Conservation (phyloP, 1,139 yeast species). For the Zygosaccharomyces sapae region DNA sequence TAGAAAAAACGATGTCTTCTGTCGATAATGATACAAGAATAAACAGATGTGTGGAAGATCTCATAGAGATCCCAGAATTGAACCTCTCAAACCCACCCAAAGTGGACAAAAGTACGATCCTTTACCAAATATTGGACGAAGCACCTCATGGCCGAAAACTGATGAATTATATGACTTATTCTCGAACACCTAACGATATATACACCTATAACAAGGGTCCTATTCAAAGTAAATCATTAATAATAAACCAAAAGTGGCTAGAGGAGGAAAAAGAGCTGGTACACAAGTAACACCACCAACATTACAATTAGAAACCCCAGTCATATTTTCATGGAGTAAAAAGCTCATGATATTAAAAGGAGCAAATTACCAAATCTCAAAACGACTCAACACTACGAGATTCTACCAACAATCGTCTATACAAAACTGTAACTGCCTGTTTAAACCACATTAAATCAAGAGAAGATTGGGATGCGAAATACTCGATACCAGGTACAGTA, state of each 20-base stretch:
- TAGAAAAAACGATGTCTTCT: background rate
- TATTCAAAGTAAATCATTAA: conserved; percentile 10
- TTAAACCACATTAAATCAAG: conserved; percentile 10
- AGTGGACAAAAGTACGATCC: conserved; percentile 3
- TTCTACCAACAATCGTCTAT: conserved; percentile 21
- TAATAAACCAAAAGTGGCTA: conserved; percentile 21
- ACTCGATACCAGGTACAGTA: background rate
- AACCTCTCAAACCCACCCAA: background rate
- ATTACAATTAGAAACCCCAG: conserved; percentile 24
- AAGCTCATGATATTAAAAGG: conserved; percentile 8
- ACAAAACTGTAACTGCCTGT: conserved; percentile 15
- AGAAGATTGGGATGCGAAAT: conserved; percentile 6
- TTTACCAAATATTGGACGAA: conserved; percentile 27
- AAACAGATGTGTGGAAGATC: background rate
- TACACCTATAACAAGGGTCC: conserved; percentile 7
- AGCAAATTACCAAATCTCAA: background rate
- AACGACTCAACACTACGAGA: conserved; percentile 2
- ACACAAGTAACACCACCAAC: conserved; percentile 14
- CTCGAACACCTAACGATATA: conserved; percentile 3
- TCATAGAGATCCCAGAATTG: background rate
- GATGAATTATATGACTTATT: conserved; percentile 20
- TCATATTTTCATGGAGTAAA: conserved; percentile 30
- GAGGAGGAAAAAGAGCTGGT: conserved; percentile 19
- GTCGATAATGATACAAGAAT: background rate
- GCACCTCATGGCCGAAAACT: conserved; percentile 24